phyloP scores from a whole-genome alignment of 2,329 filamentous ascomycete species.

The Pseudopyricularia javanii region DNA sequence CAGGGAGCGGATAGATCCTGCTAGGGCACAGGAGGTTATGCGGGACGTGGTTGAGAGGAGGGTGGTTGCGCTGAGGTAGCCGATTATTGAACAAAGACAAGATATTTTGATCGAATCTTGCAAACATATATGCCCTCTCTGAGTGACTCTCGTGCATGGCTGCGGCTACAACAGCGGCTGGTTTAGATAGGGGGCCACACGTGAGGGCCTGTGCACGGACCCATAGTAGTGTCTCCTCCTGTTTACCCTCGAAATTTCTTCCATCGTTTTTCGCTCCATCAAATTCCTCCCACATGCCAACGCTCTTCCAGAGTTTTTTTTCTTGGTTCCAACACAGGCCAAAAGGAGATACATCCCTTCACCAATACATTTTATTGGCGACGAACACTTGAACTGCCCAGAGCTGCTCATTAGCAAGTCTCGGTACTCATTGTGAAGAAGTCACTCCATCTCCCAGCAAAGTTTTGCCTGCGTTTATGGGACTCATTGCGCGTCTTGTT shows the following conservation, averaged over 20 bases:
- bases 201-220: neutral
- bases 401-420: no score
- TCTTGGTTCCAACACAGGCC: no score
- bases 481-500: no score
- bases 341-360: neutral
- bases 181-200: neutral
- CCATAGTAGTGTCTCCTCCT: neutral
- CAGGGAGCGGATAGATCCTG: slow-evolving; percentile 42
- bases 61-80: neutral
- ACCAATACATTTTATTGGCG: neutral
- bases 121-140: neutral
- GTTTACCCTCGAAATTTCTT: neutral
- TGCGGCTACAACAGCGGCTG: neutral
- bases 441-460: no score
- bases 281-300: neutral
- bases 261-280: neutral
- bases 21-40: slow-evolving; percentile 35
- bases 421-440: no score
- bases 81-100: neutral
- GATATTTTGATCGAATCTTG: neutral
- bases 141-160: neutral
- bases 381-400: no score
- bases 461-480: no score
- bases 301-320: no score
- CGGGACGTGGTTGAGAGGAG: slow-evolving; percentile 15